phyloP scores from a whole-genome alignment of 2,329 filamentous ascomycete genomes.

The Simplicillium sp. region DNA sequence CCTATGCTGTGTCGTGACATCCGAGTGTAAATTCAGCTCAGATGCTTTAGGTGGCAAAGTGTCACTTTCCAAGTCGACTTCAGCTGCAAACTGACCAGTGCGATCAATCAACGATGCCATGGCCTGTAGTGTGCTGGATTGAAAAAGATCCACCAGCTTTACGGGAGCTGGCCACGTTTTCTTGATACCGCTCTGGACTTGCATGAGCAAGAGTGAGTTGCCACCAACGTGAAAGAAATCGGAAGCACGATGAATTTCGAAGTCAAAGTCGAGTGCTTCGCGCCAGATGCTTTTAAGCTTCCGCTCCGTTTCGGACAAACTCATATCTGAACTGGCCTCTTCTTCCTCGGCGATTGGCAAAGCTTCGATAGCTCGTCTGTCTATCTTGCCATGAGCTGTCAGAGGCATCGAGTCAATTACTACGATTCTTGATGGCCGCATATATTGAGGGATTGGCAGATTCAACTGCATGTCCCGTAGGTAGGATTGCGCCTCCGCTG shows the following conservation, averaged over 20 bases:
- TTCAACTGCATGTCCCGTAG: conserved; percentile 3
- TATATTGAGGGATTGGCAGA: conserved; percentile 7
- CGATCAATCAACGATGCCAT: conserved; percentile 26
- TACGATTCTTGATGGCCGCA: conserved; percentile 6
- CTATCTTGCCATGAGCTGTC: conserved; percentile 7
- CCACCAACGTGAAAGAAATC: conserved; percentile 35
- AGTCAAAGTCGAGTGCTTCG: too few species aligned
- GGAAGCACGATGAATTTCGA: conserved; percentile 7
- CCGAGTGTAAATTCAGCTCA: conserved; percentile 3
- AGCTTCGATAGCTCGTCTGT: conserved; percentile 5
- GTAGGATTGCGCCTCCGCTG: conserved; percentile 4
- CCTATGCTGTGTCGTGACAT: too few species aligned
- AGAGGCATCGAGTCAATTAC: conserved; percentile 3
- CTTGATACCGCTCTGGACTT: conserved; percentile 24
- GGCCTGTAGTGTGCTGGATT: conserved; percentile 22
- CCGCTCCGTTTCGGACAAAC: conserved; percentile 4
- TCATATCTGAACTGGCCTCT: conserved; percentile 1
- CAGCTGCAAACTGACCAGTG: conserved; percentile 11
- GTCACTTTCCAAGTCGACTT: conserved; percentile 7
- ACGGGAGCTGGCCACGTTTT: conserved; percentile 19
- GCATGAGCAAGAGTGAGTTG: conserved; percentile 28
- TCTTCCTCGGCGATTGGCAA: conserved; percentile 3
- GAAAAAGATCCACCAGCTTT: conserved; percentile 25
- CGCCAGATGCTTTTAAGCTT: conserved; percentile 8
- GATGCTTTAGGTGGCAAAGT: background rate